Conservation (phyloP, 140 eudicot species). For the Flaveria floridana region DNA sequence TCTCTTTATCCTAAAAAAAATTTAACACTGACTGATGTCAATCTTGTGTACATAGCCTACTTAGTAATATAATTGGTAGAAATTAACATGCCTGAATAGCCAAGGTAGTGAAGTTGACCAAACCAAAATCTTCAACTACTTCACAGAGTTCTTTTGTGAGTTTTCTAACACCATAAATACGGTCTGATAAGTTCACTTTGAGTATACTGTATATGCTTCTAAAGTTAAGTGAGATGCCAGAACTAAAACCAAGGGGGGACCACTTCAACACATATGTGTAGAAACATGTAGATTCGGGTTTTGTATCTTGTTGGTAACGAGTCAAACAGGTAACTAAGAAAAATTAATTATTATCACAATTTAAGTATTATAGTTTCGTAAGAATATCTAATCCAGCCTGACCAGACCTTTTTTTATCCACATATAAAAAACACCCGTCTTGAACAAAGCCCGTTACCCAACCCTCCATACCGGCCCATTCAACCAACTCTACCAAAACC, state of each 20-base stretch:
- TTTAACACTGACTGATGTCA: background rate
- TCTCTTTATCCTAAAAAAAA: constrained; percentile 72
- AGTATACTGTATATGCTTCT: background rate
- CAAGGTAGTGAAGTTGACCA: constrained; percentile 78
- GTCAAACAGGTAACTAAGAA: background rate
- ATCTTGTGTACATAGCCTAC: background rate
- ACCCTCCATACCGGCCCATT: background rate
- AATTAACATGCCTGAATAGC: constrained; percentile 74
- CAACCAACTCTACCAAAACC: background rate
- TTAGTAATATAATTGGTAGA: background rate
- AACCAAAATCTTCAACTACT: constrained; percentile 65
- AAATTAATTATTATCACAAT: background rate
- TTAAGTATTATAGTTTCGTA: background rate
- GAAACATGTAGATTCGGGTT: background rate
- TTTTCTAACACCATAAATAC: constrained; percentile 51
- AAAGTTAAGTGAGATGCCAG: background rate
- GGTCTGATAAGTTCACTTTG: background rate
- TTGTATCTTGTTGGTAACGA: background rate
- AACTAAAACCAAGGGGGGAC: background rate
- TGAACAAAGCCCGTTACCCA: background rate
- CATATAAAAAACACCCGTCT: too few relatives aligned
- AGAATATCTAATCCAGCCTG: too few relatives aligned
- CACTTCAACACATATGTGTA: background rate
- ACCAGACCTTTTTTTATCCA: too few relatives aligned
- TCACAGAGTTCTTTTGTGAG: constrained; percentile 93